A percentile compares a stretch with the other conserved stretches of the same genome.
phyloP scores from a whole-genome alignment of 2,329 filamentous ascomycete species.

The Zarea fungicola region DNA sequence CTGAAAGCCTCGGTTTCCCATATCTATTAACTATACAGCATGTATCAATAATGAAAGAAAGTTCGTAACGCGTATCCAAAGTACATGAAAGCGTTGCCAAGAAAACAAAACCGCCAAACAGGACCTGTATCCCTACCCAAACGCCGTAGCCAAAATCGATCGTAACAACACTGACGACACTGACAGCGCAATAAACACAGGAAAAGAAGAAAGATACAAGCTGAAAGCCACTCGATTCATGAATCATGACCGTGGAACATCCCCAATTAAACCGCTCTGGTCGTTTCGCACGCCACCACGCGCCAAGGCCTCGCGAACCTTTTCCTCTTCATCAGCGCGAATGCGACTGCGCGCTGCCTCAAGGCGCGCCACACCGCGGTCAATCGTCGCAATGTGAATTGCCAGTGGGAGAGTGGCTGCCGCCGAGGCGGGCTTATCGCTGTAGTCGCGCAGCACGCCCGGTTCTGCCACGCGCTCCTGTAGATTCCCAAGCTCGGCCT shows the following conservation, averaged over 20 bases:
- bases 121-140: background rate
- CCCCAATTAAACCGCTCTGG: constrained; percentile 36
- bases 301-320: constrained; percentile 47
- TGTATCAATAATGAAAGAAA: no score
- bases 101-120: background rate
- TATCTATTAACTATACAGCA: no score
- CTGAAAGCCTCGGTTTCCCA: no score
- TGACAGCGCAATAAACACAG: background rate
- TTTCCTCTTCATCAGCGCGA: constrained; percentile 53
- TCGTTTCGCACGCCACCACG: constrained; percentile 38
- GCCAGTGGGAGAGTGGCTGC: constrained; percentile 51
- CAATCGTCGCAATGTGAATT: constrained; percentile 72
- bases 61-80: no score
- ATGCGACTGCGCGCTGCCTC: constrained; percentile 58
- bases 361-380: constrained; percentile 66
- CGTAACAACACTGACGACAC: background rate
- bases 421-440: constrained; percentile 19
- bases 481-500: constrained; percentile 64
- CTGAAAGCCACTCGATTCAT: background rate
- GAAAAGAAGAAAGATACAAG: background rate
- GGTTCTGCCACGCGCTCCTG: constrained; percentile 65
- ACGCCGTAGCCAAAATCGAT: background rate
- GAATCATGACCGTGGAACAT: constrained; percentile 14
- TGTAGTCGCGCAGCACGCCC: constrained; percentile 48
- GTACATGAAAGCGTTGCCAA: background rate